These are phyloP conservation scores for Austroboletus rostrupii DNA, from an alignment of 1,284 basidiomycete species.

Conservation along the genomic window DNA sequence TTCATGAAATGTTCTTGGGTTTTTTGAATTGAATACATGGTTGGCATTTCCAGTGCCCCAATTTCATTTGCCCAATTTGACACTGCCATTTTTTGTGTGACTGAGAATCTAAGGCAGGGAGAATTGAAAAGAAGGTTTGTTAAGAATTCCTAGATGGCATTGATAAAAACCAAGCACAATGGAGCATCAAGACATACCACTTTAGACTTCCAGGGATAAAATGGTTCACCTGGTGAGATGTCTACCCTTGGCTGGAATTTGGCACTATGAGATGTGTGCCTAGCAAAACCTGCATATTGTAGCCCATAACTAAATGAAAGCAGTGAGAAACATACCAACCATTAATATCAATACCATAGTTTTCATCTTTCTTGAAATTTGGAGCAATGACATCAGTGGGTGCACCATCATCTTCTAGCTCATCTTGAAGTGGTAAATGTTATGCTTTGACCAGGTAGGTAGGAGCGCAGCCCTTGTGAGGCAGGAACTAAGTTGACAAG, in stretches of 20 bases:
- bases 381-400: neutral
- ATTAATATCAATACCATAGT: neutral
- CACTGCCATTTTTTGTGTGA: slow-evolving; percentile 4
- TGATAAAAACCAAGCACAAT: no score
- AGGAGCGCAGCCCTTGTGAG: no score
- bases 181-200: neutral
- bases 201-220: slow-evolving; percentile 17
- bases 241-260: neutral
- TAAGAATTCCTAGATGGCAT: neutral
- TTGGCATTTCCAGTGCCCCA: slow-evolving; percentile 23
- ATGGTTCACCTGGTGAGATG: neutral
- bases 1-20: slow-evolving; percentile 31
- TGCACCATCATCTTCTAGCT: neutral
- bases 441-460: no score
- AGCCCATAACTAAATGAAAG: neutral
- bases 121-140: slow-evolving; percentile 4
- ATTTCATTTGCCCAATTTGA: slow-evolving; percentile 27
- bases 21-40: slow-evolving; percentile 13
- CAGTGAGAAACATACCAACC: neutral
- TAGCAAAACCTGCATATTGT: neutral
- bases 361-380: no score
- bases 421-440: neutral
- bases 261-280: neutral
- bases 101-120: neutral
- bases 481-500: no score